A percentile compares a stretch with the other conserved stretches of the same genome.
Evolutionary conservation across 1,284 basidiomycete species (phyloP).

Genomic region (Coriolopsis trogii): DNA sequence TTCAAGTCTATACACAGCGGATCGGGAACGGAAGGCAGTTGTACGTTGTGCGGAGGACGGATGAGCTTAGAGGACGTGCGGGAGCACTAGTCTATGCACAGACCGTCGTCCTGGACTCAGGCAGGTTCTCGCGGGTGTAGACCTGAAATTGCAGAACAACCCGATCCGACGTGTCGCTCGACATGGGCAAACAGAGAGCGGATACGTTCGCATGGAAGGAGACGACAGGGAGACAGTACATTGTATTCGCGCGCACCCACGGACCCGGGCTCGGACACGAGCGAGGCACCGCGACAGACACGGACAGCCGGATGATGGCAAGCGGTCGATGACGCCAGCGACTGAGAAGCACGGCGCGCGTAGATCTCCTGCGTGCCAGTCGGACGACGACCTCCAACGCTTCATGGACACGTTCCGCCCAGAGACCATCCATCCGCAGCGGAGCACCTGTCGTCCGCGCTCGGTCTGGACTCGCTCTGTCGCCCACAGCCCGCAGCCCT

Average conservation of each 20-base stretch:
- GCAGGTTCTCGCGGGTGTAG: not conserved
- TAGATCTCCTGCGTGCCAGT: constrained; percentile 4
- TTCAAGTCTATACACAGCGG: too few relatives aligned
- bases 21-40: too few relatives aligned
- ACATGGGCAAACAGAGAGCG: not conserved
- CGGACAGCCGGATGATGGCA: too few relatives aligned
- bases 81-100: not conserved
- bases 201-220: not conserved
- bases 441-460: too few relatives aligned
- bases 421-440: too few relatives aligned
- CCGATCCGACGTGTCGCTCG: constrained; percentile 20
- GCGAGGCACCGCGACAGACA: constrained; percentile 1
- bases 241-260: too few relatives aligned
- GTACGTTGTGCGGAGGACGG: too few relatives aligned
- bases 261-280: too few relatives aligned
- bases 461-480: too few relatives aligned
- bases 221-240: not conserved
- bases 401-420: too few relatives aligned
- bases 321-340: not conserved
- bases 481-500: too few relatives aligned
- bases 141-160: constrained; percentile 18
- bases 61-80: too few relatives aligned
- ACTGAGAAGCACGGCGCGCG: not conserved
- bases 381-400: not conserved
- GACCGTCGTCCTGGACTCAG: not conserved